Conservation (phyloP, 176 grass and related monocot species). For the Aegilops longissima region DNA sequence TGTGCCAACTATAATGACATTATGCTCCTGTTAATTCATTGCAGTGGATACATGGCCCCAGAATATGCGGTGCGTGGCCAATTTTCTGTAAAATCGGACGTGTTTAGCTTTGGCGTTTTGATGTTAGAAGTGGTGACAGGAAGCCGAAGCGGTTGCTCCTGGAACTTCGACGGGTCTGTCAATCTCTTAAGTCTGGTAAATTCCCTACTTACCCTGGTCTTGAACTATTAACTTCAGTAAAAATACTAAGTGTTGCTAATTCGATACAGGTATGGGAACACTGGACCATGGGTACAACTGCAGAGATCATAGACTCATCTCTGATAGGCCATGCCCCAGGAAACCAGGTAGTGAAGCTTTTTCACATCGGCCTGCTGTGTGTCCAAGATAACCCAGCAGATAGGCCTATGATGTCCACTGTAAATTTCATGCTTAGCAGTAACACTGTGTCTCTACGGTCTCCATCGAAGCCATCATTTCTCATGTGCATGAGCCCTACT, state of each 20-base stretch:
- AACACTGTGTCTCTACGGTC: conserved; percentile 37
- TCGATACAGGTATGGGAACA: conserved; percentile 55
- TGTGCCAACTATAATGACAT: not conserved
- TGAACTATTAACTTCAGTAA: not conserved
- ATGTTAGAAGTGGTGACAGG: conserved; percentile 57
- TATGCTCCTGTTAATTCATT: not conserved
- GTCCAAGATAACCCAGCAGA: conserved; percentile 48
- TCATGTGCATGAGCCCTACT: conserved; percentile 12
- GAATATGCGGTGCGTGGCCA: conserved; percentile 58
- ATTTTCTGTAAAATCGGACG: conserved; percentile 31
- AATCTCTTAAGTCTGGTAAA: conserved; percentile 45
- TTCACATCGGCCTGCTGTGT: conserved; percentile 62
- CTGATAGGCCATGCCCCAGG: conserved; percentile 15
- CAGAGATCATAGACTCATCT: conserved; percentile 33
- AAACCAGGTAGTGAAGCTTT: conserved; percentile 26
- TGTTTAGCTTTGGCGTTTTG: conserved; percentile 40
- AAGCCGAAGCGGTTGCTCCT: conserved; percentile 38
- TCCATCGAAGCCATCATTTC: conserved; percentile 45
- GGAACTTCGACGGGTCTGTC: conserved; percentile 18
- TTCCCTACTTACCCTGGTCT: not conserved
- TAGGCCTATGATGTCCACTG: conserved; percentile 53
- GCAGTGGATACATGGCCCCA: not conserved
- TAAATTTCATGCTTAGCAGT: conserved; percentile 51
- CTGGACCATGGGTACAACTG: conserved; percentile 37
- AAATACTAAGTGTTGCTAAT: not conserved